Evolutionary conservation across 1,284 basidiomycete genomes (phyloP).

Genomic region (Marasmius oreades): DNA sequence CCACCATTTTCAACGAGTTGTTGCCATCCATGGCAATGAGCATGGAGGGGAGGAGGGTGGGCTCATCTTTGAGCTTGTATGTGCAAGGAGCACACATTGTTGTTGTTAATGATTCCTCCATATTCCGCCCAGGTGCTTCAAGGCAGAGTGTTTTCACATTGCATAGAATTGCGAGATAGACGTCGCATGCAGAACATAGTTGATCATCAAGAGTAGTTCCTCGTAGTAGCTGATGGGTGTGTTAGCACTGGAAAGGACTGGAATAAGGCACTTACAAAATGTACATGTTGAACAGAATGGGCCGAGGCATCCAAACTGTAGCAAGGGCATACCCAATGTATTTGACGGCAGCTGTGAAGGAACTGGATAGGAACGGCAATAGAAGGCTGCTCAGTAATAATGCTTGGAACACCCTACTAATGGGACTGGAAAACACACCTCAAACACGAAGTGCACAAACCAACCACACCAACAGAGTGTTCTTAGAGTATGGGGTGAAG

Average conservation of each 20-base stretch:
- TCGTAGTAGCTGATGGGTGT: neutral
- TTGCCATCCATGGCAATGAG: constrained; percentile 32
- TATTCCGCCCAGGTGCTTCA: neutral
- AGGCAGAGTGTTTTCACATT: neutral
- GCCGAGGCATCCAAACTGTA: constrained; percentile 12
- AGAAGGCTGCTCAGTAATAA: too few species aligned
- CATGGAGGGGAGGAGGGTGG: constrained; percentile 9
- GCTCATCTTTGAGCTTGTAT: neutral
- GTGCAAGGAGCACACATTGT: neutral
- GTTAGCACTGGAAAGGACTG: neutral
- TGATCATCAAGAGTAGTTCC: neutral
- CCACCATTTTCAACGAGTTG: constrained; percentile 31
- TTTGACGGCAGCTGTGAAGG: constrained; percentile 12
- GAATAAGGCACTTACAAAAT: constrained; percentile 2
- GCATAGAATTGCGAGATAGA: neutral
- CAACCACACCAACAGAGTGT: too few species aligned
- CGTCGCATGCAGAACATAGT: neutral
- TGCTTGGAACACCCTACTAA: too few species aligned
- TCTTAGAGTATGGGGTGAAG: too few species aligned
- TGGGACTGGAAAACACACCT: too few species aligned
- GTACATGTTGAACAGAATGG: constrained; percentile 10
- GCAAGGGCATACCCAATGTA: constrained; percentile 13
- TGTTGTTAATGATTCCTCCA: neutral
- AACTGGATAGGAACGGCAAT: constrained; percentile 10
- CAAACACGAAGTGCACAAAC: too few species aligned